These are phyloP conservation scores for Tetracladium maxilliforme DNA, from an alignment of 2,329 filamentous ascomycete species.

Conservation along the genomic window DNA sequence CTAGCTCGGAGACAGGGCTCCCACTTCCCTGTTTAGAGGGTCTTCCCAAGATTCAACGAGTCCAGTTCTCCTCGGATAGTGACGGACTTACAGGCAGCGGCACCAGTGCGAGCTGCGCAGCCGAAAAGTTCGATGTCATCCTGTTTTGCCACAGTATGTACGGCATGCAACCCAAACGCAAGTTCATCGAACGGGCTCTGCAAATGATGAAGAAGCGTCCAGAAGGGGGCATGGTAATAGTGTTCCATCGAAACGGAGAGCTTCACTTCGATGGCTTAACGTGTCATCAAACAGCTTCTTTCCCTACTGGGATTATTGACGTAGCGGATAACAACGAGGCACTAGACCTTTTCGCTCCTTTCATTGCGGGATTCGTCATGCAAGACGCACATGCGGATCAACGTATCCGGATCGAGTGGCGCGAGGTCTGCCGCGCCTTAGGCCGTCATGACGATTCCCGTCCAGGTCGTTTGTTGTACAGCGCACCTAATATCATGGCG, in stretches of 20 bases:
- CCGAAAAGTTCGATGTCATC: slow-evolving; percentile 34
- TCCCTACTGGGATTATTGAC: slow-evolving; percentile 25
- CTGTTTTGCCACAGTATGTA: slow-evolving; percentile 53
- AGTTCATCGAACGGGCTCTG: slow-evolving; percentile 28
- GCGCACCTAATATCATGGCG: slow-evolving; percentile 32
- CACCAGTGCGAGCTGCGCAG: slow-evolving; percentile 7
- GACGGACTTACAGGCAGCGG: slow-evolving; percentile 7
- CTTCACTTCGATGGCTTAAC: slow-evolving; percentile 31
- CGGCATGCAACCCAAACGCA: slow-evolving; percentile 33
- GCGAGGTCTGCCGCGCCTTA: slow-evolving; percentile 32
- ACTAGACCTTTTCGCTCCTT: slow-evolving; percentile 35
- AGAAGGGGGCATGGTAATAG: slow-evolving; percentile 26
- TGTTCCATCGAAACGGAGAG: slow-evolving; percentile 36
- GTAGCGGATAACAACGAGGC: slow-evolving; percentile 27
- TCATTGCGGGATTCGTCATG: slow-evolving; percentile 30
- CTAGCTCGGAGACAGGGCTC: slow-evolving; percentile 10
- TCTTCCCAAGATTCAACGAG: slow-evolving; percentile 20
- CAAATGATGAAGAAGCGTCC: slow-evolving; percentile 25
- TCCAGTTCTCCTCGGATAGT: slow-evolving; percentile 20
- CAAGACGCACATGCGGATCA: slow-evolving; percentile 17
- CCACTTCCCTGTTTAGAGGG: slow-evolving; percentile 25
- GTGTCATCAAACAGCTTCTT: slow-evolving; percentile 28
- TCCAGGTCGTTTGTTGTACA: slow-evolving; percentile 28
- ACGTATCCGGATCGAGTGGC: slow-evolving; percentile 25
- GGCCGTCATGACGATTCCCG: slow-evolving; percentile 20